Conservation (phyloP, 768 basidiomycete genomes). For the Sporobolomyces pararoseus region DNA sequence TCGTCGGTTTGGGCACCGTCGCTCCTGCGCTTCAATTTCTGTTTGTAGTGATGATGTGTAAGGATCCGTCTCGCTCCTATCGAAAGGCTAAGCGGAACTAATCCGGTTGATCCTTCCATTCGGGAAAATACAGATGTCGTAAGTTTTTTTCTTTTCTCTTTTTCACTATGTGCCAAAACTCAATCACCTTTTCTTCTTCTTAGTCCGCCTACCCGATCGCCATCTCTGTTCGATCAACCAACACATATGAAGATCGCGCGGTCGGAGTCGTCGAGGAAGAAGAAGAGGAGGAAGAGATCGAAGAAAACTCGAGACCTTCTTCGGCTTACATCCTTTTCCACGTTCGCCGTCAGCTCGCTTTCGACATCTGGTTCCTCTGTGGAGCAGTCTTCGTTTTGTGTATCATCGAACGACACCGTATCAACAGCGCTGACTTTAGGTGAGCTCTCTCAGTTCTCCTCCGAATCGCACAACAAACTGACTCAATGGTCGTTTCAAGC, state of each 20-base stretch:
- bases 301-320: slow-evolving; percentile 32
- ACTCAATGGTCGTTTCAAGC: neutral
- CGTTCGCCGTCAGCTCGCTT: slow-evolving; percentile 79
- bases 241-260: slow-evolving; percentile 81
- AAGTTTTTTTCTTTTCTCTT: slow-evolving; percentile 51
- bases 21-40: slow-evolving; percentile 85
- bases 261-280: slow-evolving; percentile 54
- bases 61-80: too few species aligned
- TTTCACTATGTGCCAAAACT: too few species aligned
- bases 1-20: slow-evolving; percentile 66
- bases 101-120: too few species aligned
- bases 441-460: neutral
- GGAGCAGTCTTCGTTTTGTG: slow-evolving; percentile 82
- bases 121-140: too few species aligned
- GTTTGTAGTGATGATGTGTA: slow-evolving; percentile 95
- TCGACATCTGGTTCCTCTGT: slow-evolving; percentile 98
- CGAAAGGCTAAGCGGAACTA: too few species aligned
- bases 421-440: slow-evolving; percentile 14
- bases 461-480: neutral
- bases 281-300: slow-evolving; percentile 33
- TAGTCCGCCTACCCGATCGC: slow-evolving; percentile 50
- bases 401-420: slow-evolving; percentile 64
- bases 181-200: neutral
- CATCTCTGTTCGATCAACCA: slow-evolving; percentile 66
- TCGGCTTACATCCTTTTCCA: slow-evolving; percentile 54